Conservation (phyloP, 768 basidiomycete genomes). For the Neoboletus brunneissimus region DNA sequence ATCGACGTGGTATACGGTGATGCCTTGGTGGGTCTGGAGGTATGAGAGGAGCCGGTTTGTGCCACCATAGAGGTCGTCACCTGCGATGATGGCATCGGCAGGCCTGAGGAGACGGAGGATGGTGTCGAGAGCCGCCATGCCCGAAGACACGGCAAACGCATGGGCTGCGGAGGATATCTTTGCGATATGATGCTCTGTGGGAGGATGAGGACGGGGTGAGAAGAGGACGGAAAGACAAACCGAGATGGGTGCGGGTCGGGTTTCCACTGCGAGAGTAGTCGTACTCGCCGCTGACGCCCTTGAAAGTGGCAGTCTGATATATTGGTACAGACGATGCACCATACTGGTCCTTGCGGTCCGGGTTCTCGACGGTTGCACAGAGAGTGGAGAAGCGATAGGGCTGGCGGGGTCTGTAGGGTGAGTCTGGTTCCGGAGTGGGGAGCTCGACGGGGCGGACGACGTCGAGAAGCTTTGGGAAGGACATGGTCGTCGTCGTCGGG, state of each 20-base stretch:
- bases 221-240: constrained; percentile 42
- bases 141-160: constrained; percentile 91
- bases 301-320: constrained; percentile 98
- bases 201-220: neutral
- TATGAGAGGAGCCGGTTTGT: constrained; percentile 94
- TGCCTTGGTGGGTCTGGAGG: constrained; percentile 81
- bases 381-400: constrained; percentile 89
- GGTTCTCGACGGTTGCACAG: constrained; percentile 90
- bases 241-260: constrained; percentile 92
- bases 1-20: constrained; percentile 90
- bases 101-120: constrained; percentile 93
- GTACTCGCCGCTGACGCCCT: constrained; percentile 84
- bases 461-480: constrained; percentile 4
- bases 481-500: constrained; percentile 12
- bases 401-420: constrained; percentile 62
- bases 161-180: constrained; percentile 92
- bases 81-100: constrained; percentile 92
- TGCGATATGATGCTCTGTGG: constrained; percentile 90
- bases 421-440: constrained; percentile 81
- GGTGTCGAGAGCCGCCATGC: constrained; percentile 97
- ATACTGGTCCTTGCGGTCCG: constrained; percentile 91
- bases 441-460: constrained; percentile 44
- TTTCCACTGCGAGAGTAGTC: constrained; percentile 96
- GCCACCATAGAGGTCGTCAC: constrained; percentile 96
- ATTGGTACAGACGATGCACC: constrained; percentile 94